Percentiles rank a stretch among this genome's conserved stretches.
phyloP scores from a whole-genome alignment of 495 filamentous ascomycete species.

The Hypoxylon crocopeplum region DNA sequence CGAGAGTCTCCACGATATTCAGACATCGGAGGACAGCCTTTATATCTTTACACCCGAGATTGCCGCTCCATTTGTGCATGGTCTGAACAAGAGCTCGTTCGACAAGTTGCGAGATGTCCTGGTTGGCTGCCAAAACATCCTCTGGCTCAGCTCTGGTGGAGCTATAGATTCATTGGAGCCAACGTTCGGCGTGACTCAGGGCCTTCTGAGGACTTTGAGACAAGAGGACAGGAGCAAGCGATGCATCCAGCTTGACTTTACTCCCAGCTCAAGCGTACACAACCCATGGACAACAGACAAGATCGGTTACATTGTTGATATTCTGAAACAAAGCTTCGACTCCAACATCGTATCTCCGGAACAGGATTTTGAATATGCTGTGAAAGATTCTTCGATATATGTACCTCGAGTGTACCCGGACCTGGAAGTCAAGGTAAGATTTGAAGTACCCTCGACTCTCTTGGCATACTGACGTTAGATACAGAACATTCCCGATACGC shows the following conservation, averaged over 20 bases:
- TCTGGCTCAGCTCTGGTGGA: conserved; percentile 32
- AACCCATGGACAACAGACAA: conserved; percentile 14
- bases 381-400: conserved; percentile 13
- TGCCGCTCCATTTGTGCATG: conserved; percentile 14
- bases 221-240: conserved; percentile 21
- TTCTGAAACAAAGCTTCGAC: conserved; percentile 16
- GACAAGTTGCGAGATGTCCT: conserved; percentile 13
- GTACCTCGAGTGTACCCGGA: conserved; percentile 21
- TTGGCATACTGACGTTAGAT: too few species aligned
- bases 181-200: conserved; percentile 3
- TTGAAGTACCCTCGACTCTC: conserved; percentile 15
- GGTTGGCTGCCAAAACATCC: conserved; percentile 1
- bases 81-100: conserved; percentile 7
- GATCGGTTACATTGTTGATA: background rate
- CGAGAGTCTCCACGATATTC: conserved; percentile 6
- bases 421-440: conserved; percentile 3
- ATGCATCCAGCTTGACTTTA: conserved; percentile 26
- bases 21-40: conserved; percentile 10
- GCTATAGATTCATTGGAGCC: conserved; percentile 1
- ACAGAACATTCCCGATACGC: conserved; percentile 40
- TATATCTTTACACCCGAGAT: conserved; percentile 29
- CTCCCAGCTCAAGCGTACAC: background rate
- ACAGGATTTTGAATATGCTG: conserved; percentile 32
- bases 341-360: background rate
- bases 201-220: conserved; percentile 24